Base-by-base conservation (phyloP, 805 yeast species). In the Wickerhamomyces chambardii region DNA sequence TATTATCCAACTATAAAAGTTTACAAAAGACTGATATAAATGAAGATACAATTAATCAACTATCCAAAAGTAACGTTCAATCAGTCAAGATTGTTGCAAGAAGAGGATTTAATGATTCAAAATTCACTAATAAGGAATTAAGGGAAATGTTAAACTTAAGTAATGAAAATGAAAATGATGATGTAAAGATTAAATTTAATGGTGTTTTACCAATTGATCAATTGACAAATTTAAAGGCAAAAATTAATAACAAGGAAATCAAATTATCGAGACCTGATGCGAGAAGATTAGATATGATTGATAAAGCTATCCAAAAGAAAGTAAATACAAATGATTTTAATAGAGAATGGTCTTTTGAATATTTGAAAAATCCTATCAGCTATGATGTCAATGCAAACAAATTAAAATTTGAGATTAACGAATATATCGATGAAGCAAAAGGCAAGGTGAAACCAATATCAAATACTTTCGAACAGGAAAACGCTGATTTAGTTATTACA, bases 61-160 rank as follows among this genome's bases (percentile, higher is more conserved):
- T 92, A 33, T 49, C 57, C 27, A 49, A 52, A 6, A 74, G 83
- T 33, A 63, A 56, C 0, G 78, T 92, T n/a, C 59, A 71, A 40
- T 64, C 67, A 6, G 84, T 92, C 14, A 70, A 71, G 32, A 72
- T 92, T 16, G 79, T 84, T 32, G 98, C 89, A 2, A 71, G 98
- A 46, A 69, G 97, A 51, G 97, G 96, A 3, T 63, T 86, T 17
- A 55, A 79, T 31, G 89, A 87, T 45, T 77, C 92, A 30, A 92
- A 95, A 18, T 92, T 89, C 55, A 82, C 97, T 4, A 90, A 84
- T 45, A 90, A 87, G 53, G 98, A 92, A 56, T 68, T 90, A 17
- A 69, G 97, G 51, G 97, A 92, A 51, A 60, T 90, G 27, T 62
- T 89, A 50, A 82, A 78, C 2, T 11, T 24, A 8, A 24, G 4